Percentiles rank a stretch among this genome's conserved stretches.
These are phyloP conservation scores for Entomophthora muscae DNA, from an alignment of 371 early-diverging fungal species.

Conservation along the genomic window DNA sequence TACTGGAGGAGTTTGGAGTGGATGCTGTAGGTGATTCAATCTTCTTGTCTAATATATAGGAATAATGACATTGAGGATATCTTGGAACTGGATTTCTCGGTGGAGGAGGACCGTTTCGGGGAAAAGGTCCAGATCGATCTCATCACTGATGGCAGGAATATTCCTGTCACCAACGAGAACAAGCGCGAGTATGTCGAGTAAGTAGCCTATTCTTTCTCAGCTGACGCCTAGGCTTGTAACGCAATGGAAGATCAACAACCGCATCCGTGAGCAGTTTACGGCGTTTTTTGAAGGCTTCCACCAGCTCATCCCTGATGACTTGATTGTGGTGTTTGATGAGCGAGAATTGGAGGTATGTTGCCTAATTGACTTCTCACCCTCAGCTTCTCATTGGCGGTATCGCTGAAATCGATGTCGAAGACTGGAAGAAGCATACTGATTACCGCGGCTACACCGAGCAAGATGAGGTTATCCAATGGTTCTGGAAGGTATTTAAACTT, in stretches of 20 bases:
- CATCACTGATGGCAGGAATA: constrained; percentile 75
- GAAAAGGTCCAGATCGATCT: constrained; percentile 79
- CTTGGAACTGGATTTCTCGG: constrained; percentile 77
- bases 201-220: constrained; percentile 13
- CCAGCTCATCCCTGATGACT: constrained; percentile 84
- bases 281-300: constrained; percentile 91
- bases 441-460: constrained; percentile 92
- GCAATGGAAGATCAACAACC: constrained; percentile 64
- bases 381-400: constrained; percentile 90
- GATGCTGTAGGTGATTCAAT: constrained; percentile 50
- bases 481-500: constrained; percentile 66
- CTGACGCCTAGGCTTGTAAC: constrained; percentile 16
- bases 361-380: neutral
- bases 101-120: constrained; percentile 89
- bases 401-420: constrained; percentile 96
- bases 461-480: constrained; percentile 93
- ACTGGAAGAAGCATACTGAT: constrained; percentile 98
- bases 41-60: constrained; percentile 13
- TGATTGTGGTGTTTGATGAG: constrained; percentile 92
- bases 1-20: constrained; percentile 81
- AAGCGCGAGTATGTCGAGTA: constrained; percentile 88
- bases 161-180: constrained; percentile 90
- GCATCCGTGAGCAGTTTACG: constrained; percentile 87
- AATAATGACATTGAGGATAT: constrained; percentile 79
- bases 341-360: constrained; percentile 68